Base-by-base conservation (phyloP, 1,139 yeast species). In the Nakaseomyces nivariensis region DNA sequence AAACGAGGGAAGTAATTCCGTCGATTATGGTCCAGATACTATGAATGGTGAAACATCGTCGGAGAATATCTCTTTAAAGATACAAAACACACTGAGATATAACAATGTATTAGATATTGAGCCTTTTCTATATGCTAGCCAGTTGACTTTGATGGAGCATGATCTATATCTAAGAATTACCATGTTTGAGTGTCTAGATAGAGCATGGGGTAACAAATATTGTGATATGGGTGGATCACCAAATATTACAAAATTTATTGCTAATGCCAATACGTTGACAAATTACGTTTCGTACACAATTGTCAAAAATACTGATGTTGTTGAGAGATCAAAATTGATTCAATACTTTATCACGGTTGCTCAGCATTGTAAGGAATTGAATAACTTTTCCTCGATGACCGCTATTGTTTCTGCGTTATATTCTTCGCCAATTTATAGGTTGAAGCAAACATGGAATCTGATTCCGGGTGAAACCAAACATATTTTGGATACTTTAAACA, bases 371-470 rank as follows among this genome's bases (percentile, higher is more conserved):
- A 76, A 88, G 27, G 78, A 75, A 51, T 72, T 84, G 60, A 85
- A 86, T 61, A 90, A 90, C 64, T 90, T 81, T 62, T 84, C 94
- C 6, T 82, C 95, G 11, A 85, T 90, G 95, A 89, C 96, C 10
- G 96, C 97, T 1, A 82, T 90, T 46, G 79, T 88, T 31, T 85
- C 95, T 41, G 96, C 95, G 0, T 71, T 90, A 45, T 82, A 83
- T 56, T 84, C 96, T 1, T 85, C 96, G 0, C 90, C 96, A 5
- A 79, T 90, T 49, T 89, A 86, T 63, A 74, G 97, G 50, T 74
- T 90, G 64, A 84, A 82, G 61, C 83, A 81, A 64, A 86, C 97
- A 0, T 89, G 97, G 97, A 79, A 77, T 37, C 70, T 72, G 41
- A 81, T 90, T 5, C 78, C 85, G 10, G 66, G 74, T 24, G 77